Conservation (phyloP, 768 basidiomycete species). For the Boletus edulis region DNA sequence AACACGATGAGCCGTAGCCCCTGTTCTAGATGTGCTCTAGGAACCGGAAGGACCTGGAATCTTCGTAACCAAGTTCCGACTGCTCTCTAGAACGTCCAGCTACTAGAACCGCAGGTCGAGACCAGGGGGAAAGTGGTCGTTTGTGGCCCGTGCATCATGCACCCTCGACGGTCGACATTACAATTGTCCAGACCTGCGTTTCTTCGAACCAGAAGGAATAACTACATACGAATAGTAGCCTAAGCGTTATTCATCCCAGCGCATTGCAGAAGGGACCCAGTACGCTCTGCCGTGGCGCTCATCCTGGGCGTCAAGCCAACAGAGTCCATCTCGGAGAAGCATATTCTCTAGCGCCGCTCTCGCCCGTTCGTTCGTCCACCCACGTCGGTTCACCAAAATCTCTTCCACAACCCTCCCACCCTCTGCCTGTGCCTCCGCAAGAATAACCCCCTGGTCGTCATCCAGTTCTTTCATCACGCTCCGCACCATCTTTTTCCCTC, state of each 20-base stretch:
- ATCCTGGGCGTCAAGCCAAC: slow-evolving; percentile 94
- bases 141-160: too few relatives aligned
- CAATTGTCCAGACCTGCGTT: too few relatives aligned
- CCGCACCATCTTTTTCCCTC: slow-evolving; percentile 72
- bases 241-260: slow-evolving; percentile 61
- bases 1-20: neutral
- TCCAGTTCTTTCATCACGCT: slow-evolving; percentile 91
- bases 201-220: too few relatives aligned
- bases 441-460: slow-evolving; percentile 80
- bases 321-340: slow-evolving; percentile 85
- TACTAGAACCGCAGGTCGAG: too few relatives aligned
- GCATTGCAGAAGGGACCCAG: slow-evolving; percentile 88
- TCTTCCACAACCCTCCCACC: slow-evolving; percentile 72
- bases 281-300: slow-evolving; percentile 62
- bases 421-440: slow-evolving; percentile 66
- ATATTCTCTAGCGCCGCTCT: slow-evolving; percentile 83
- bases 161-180: too few relatives aligned
- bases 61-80: too few relatives aligned
- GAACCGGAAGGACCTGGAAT: too few relatives aligned
- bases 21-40: neutral
- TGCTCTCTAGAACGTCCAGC: too few relatives aligned
- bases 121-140: too few relatives aligned
- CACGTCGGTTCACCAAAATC: slow-evolving; percentile 53
- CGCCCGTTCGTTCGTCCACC: slow-evolving; percentile 80
- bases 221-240: too few relatives aligned